Evolutionary conservation across 257 asterid species (phyloP).

Genomic region (Solanum appendiculatum): DNA sequence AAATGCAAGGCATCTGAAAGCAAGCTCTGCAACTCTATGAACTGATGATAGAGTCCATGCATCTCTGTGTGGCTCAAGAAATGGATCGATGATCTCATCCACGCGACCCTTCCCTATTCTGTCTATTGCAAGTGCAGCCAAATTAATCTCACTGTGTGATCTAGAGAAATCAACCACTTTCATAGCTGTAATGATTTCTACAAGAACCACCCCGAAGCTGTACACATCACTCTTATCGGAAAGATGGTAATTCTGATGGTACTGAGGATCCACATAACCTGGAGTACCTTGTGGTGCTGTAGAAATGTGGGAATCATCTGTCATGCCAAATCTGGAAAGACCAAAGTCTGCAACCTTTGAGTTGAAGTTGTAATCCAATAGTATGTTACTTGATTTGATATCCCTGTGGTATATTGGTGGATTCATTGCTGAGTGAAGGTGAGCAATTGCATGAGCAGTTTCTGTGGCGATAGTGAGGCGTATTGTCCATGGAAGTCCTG

Average conservation of each 20-base stretch:
- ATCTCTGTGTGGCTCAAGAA: conserved; percentile 68
- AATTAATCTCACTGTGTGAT: conserved; percentile 64
- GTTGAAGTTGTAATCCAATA: conserved; percentile 56
- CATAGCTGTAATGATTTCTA: conserved; percentile 77
- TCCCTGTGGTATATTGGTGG: conserved; percentile 95
- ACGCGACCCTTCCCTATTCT: conserved; percentile 74
- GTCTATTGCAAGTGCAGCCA: conserved; percentile 81
- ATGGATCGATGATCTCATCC: conserved; percentile 79
- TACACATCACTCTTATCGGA: conserved; percentile 94
- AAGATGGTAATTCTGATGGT: conserved; percentile 89
- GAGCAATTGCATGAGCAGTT: conserved; percentile 76
- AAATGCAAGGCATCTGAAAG: conserved; percentile 86
- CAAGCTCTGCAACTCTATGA: conserved; percentile 78
- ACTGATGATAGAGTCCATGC: conserved; percentile 90
- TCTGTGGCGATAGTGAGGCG: conserved; percentile 88
- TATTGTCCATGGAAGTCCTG: conserved; percentile 67
- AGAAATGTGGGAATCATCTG: conserved; percentile 83
- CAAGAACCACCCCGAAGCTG: conserved; percentile 93
- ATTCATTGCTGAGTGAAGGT: conserved; percentile 66
- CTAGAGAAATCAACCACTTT: conserved; percentile 84
- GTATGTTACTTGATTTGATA: conserved; percentile 79
- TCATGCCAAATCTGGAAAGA: conserved; percentile 83
- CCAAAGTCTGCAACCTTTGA: conserved; percentile 93
- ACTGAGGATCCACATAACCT: conserved; percentile 90
- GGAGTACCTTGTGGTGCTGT: conserved; percentile 98